Evolutionary conservation across 2,329 filamentous ascomycete genomes (phyloP), one percentile per base, ranked within the genome.

Genomic region (Aspergillus versicolor): DNA sequence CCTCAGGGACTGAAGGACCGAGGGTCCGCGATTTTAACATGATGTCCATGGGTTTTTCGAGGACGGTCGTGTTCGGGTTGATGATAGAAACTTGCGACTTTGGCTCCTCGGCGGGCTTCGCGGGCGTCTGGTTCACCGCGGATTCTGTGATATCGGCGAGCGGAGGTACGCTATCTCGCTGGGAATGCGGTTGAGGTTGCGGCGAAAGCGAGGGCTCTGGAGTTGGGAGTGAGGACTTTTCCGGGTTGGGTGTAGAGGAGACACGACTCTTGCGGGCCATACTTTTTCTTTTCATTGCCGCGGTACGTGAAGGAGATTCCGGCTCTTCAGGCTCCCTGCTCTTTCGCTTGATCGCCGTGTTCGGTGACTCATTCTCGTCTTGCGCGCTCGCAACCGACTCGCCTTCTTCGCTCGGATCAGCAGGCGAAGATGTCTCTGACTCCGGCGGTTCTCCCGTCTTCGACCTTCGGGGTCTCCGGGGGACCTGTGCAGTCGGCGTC

Each of bases 1-100:
- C 90, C 43, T 90, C 84, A n/a, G 86, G 77, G 0, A 84, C 82
- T 5, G 81, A 76, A 24, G 86, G 80, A 2, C 85, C 82, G 68
- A 88, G 80, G 34, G 88, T 89, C 59, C 92, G 87, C 47, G 92
- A 91, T 75, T 95, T 93, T 58, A 96, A 81, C 48, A 96, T 87
- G 64, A 97, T 96, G 67, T 97, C 93, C 88, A 96, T 92, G 0
- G 93, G 93, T 72, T 86, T 90, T 69, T 96, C 92, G 64, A 96
- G 76, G 57, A 91, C 81, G 0, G 90, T 90, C 65, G 91, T 85
- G 76, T 91, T 86, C 2, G 90, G 81, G 63, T 88, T 90, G 67
- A 93, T 84, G 40, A 89, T 88, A 1, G 79, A 76, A 30, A 84
- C 79, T 58, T 80, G 66, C 70, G 76, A 58, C 75, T 70, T 83